Evolutionary conservation across 2,329 filamentous ascomycete species (phyloP).

Genomic region (Lecanicillium sp.): DNA sequence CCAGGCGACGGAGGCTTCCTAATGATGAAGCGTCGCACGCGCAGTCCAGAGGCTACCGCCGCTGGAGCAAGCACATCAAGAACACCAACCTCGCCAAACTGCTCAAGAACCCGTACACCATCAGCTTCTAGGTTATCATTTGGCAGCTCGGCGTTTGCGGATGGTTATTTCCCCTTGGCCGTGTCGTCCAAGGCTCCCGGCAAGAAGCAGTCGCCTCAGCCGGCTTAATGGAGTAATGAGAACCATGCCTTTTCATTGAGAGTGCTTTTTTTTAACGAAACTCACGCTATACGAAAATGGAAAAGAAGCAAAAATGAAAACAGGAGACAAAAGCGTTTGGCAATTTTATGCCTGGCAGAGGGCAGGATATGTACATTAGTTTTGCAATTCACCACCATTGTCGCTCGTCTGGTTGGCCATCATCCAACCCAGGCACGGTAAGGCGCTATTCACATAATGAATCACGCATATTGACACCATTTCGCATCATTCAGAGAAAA

Average conservation of each 20-base stretch:
- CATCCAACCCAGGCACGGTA: no score
- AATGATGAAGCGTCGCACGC: conserved; percentile 33
- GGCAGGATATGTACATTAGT: no score
- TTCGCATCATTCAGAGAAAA: no score
- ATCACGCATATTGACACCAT: no score
- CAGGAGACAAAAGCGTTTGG: no score
- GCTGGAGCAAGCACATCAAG: conserved; percentile 9
- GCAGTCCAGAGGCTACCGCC: conserved; percentile 24
- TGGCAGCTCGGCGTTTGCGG: conserved; percentile 17
- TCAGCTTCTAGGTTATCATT: conserved; percentile 28
- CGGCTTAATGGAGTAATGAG: neutral
- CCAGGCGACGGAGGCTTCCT: conserved; percentile 32
- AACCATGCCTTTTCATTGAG: neutral
- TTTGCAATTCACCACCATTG: no score
- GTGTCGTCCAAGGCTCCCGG: conserved; percentile 19
- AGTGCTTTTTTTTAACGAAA: no score
- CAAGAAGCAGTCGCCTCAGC: conserved; percentile 18
- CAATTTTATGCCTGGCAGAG: no score
- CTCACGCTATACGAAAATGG: neutral
- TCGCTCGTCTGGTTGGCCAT: no score
- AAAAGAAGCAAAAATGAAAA: neutral
- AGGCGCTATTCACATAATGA: no score
- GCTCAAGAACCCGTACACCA: conserved; percentile 39
- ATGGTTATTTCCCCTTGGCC: conserved; percentile 34
- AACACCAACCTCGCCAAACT: conserved; percentile 31